These are phyloP conservation scores for Neolentinus lepideus DNA, from an alignment of 1,284 basidiomycete genomes.

Conservation along the genomic window DNA sequence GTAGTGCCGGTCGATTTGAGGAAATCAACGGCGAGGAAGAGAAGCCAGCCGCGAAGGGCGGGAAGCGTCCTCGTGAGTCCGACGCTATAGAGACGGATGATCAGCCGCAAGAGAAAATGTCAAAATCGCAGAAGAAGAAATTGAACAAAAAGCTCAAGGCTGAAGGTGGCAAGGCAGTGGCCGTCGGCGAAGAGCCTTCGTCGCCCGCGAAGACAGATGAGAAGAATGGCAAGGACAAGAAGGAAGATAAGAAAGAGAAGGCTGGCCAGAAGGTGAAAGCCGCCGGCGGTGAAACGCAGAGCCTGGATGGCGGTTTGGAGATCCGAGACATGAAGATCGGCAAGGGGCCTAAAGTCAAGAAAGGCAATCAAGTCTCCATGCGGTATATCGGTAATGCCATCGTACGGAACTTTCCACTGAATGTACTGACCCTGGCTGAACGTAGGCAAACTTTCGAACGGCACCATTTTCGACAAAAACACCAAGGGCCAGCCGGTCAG, in stretches of 20 bases:
- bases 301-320: slow-evolving; percentile 70
- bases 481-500: slow-evolving; percentile 79
- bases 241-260: slow-evolving; percentile 28
- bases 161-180: slow-evolving; percentile 49
- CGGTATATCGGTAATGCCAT: slow-evolving; percentile 76
- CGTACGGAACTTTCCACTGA: not conserved
- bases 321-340: slow-evolving; percentile 77
- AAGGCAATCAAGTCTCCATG: slow-evolving; percentile 81
- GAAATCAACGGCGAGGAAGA: slow-evolving; percentile 20
- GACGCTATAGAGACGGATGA: slow-evolving; percentile 37
- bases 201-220: slow-evolving; percentile 16
- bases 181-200: slow-evolving; percentile 25
- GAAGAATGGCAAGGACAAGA: slow-evolving; percentile 26
- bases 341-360: slow-evolving; percentile 78
- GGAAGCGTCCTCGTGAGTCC: slow-evolving; percentile 59
- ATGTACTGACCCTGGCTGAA: slow-evolving; percentile 20
- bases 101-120: slow-evolving; percentile 24
- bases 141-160: slow-evolving; percentile 70
- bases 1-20: slow-evolving; percentile 52
- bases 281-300: slow-evolving; percentile 31
- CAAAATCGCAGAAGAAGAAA: slow-evolving; percentile 61
- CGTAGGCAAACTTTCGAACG: slow-evolving; percentile 82
- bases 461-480: slow-evolving; percentile 88
- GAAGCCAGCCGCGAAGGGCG: slow-evolving; percentile 22
- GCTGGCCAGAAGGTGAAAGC: slow-evolving; percentile 36